Percentiles rank a stretch among this genome's conserved stretches.
phyloP scores from a whole-genome alignment of 768 basidiomycete genomes.

The Coprinopsis sp. region DNA sequence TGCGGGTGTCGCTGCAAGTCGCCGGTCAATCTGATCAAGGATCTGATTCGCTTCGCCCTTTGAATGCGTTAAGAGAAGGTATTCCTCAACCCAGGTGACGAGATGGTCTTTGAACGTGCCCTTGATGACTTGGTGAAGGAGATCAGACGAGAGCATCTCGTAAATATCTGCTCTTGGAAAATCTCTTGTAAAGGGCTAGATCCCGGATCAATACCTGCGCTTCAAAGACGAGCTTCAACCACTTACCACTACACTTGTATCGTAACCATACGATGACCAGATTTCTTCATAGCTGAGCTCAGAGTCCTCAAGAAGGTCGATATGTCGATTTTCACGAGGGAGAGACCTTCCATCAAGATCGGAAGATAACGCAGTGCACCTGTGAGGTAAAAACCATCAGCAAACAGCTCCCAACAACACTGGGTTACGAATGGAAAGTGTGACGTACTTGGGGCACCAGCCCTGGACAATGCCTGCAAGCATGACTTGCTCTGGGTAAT shows the following conservation, averaged over 20 bases:
- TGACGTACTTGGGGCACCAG: conserved; percentile 14
- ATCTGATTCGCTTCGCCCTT: conserved; percentile 19
- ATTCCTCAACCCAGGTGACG: conserved; percentile 30
- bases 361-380: conserved; percentile 2
- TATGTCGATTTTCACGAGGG: background rate
- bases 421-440: background rate
- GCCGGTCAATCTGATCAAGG: conserved; percentile 16
- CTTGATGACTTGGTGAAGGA: conserved; percentile 36
- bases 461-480: conserved; percentile 14
- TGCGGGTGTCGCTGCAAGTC: conserved; percentile 17
- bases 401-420: background rate
- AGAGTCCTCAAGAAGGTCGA: background rate
- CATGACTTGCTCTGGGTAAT: conserved; percentile 19
- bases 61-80: conserved; percentile 18
- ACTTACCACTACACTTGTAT: conserved; percentile 4
- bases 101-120: conserved; percentile 42
- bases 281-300: background rate
- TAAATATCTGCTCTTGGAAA: conserved; percentile 32
- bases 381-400: background rate
- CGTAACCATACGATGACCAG: conserved; percentile 10
- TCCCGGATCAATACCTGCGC: background rate
- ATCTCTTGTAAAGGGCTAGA: conserved; percentile 25
- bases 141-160: conserved; percentile 27
- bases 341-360: background rate
- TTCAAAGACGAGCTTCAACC: background rate